Evolutionary conservation across 352 stramenopile genomes (phyloP), one percentile per base, ranked within the genome.

Genomic region (Phytopythium litorale): DNA sequence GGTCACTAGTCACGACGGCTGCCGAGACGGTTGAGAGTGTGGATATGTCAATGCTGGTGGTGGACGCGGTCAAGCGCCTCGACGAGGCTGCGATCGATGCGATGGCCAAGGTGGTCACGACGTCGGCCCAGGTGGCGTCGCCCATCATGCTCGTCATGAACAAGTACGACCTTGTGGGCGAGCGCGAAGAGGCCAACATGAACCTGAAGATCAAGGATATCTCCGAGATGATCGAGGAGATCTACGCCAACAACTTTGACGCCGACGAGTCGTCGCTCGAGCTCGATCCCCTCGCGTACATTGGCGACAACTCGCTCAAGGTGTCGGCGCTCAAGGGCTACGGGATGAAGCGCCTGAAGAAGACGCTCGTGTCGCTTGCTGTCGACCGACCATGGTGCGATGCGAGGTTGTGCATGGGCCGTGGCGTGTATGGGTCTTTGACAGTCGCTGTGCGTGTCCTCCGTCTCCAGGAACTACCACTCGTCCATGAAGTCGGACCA

Each of bases 121-220:
- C 82, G 40, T 93, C 84, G 13, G 86, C 86, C 23, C 78, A 91
- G 42, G 77, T 91, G 19, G 71, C 72, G 25, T 89, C 84, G 19
- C 86, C 86, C 19, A 88, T 89, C 18, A 89, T 92, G 80, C 81
- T 95, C 40, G 81, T 95, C 45, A 87, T 95, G 79, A 95, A 95
- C 72, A 95, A 95, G 76, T 83, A 67, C 58, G 80, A 93, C 30
- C 73, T 94, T 21, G 79, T 90, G 23, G 73, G 68, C 25, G 55
- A 75, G 12, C 76, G 68, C 13, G 81, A 91, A 48, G 74, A 81
- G 58, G 51, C 64, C 23, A 91, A 85, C 53, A 46, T 92, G 23
- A 69, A 78, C 7, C 72, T 82, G 25, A 88, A 88, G 56, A 81
- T 93, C 51, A 77, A 82, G 61, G 84, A 91, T 35, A 65, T 95